Base-by-base conservation (phyloP, 1,284 basidiomycete genomes). In the Marasmius tenuissimus region DNA sequence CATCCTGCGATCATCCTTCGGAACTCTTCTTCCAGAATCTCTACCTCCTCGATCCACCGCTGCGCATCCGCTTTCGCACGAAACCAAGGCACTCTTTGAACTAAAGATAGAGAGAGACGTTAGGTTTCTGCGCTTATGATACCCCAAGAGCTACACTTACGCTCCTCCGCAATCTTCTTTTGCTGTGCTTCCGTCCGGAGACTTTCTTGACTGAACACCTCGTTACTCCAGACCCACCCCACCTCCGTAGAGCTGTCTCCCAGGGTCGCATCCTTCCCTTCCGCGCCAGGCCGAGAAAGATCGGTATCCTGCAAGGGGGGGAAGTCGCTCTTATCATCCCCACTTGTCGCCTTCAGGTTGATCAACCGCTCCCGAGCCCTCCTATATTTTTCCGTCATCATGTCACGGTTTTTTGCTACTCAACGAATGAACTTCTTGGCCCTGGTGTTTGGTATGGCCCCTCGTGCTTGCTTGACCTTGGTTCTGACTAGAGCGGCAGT, bases 11-110 rank as follows among this genome's bases (percentile, higher is more conserved):
- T 60, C 20, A 39, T 34, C 16, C 59, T 34, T 12, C 62, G 59
- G 20, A 56, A 63, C 45, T 63, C 62, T 34, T 60, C 59, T 42
- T 63, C 62, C 1, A 63, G 55, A 20, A 51, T 63, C 52, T 61
- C 59, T 9, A 61, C 53, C 27, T 61, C 59, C 39, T 63, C 62
- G 12, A 54, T 35, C 59, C 59, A 61, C 12, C 59, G 53, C 16
- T 40, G n/a, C 52, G 57, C 56, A n/a, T 63, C 62, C 18, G 62
- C 62, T 16, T 48, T 34, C 18, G 62, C 62, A 12, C 62, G 40
- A 47, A 63, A 63, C 62, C 62, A 63, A 20, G 38, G 62, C 5
- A 63, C 62, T 4, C 48, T 10, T 10, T 60, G 18, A 20, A 39
- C 62, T 63, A 47, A 12, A 33, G n/a, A n/a, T n/a, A n/a, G 16